Conservation (phyloP, 305 asterid species). For the Plantago coronopus region DNA sequence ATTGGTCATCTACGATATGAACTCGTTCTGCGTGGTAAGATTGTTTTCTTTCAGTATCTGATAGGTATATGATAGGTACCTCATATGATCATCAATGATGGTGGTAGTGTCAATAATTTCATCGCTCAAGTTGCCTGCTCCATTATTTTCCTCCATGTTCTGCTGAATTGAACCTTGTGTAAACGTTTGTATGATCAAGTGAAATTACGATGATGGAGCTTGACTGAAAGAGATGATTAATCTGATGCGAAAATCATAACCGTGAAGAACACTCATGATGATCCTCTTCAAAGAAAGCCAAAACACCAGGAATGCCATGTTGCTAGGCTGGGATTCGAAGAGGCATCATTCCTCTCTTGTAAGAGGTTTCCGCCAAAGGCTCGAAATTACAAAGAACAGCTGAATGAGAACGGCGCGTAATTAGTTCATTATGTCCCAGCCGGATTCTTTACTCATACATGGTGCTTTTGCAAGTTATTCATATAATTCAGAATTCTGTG, state of each 20-base stretch:
- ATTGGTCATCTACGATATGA: too few relatives aligned
- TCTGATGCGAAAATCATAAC: constrained; percentile 42
- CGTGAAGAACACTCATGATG: constrained; percentile 73
- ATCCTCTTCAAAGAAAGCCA: constrained; percentile 68
- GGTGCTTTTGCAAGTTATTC: not conserved
- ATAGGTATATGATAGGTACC: too few relatives aligned
- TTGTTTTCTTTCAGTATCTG: too few relatives aligned
- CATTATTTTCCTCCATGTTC: not conserved
- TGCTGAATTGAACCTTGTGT: not conserved
- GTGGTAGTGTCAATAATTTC: constrained; percentile 92
- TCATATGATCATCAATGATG: constrained; percentile 79
- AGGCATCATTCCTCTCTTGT: constrained; percentile 72
- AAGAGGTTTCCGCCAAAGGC: constrained; percentile 61
- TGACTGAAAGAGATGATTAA: constrained; percentile 65
- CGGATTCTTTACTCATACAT: not conserved
- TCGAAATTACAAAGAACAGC: constrained; percentile 41
- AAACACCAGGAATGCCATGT: constrained; percentile 58
- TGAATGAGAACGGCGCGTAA: constrained; percentile 13
- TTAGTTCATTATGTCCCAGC: not conserved
- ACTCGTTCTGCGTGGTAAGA: too few relatives aligned
- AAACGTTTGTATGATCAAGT: constrained; percentile 27
- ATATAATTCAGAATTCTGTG: not conserved
- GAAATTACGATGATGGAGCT: constrained; percentile 68
- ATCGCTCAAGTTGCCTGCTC: constrained; percentile 54
- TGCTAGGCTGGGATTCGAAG: constrained; percentile 70